These are phyloP conservation scores for Trichosporon coremiiforme DNA, from an alignment of 1,284 basidiomycete genomes.

Conservation along the genomic window DNA sequence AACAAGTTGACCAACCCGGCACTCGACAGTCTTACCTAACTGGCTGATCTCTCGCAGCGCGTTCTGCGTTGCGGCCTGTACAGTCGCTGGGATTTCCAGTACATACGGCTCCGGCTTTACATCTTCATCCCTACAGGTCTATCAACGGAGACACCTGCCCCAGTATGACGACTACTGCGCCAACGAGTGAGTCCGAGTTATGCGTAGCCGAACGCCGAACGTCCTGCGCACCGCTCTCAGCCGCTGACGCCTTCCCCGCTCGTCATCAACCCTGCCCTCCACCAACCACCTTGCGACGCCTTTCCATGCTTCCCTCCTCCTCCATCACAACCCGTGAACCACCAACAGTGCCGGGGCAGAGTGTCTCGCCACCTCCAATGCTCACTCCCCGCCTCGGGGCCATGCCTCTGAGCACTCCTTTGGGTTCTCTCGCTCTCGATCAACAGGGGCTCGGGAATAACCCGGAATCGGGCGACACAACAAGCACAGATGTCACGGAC, in stretches of 20 bases:
- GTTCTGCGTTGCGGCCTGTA: constrained; percentile 8
- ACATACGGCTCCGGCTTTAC: neutral
- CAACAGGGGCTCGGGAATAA: neutral
- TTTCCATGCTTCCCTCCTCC: neutral
- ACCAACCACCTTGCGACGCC: neutral
- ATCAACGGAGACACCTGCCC: constrained; percentile 9
- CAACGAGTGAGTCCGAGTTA: constrained; percentile 12
- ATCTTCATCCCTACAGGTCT: constrained; percentile 14
- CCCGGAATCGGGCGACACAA: neutral
- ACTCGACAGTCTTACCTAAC: neutral
- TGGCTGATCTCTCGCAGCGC: constrained; percentile 12
- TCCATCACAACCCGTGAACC: neutral
- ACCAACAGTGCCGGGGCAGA: constrained; percentile 31
- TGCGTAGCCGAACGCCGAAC: neutral
- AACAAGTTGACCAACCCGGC: neutral
- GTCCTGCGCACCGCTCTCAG: neutral
- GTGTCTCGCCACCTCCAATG: constrained; percentile 30
- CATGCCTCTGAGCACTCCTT: constrained; percentile 24
- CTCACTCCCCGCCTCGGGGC: constrained; percentile 31
- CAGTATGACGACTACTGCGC: constrained; percentile 17
- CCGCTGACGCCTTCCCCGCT: constrained; percentile 15
- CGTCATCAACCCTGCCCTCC: constrained; percentile 18
- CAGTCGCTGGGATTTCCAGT: constrained; percentile 14
- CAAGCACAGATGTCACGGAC: neutral
- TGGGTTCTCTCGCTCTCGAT: constrained; percentile 23